Evolutionary conservation across 345 rosid species (phyloP), one percentile per base, ranked within the genome.

Genomic region (Bruguiera sexangula): DNA sequence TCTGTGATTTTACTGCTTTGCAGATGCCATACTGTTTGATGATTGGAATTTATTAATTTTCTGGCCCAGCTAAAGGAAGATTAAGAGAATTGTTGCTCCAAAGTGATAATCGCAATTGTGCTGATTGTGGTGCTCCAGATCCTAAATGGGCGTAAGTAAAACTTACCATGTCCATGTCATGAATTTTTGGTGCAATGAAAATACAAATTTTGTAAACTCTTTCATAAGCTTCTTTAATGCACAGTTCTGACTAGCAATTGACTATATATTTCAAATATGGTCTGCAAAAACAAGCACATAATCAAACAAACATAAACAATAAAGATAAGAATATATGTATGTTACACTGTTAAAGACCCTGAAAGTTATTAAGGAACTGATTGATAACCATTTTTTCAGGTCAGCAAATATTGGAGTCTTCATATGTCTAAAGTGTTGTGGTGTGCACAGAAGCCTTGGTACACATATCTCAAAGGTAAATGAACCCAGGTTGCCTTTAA

Each of bases 61-160:
- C 51, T 62, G 63, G 65, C 66, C 55, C 81, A 92, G 97, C 90
- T 73, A 95, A 87, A 73, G 80, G 85, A 74, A 90, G 88, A 80
- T 73, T 95, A 79, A 95, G 78, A 75, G 89, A 83, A 73, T 78
- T 95, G 63, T 80, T 87, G 83, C 82, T 66, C 73, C 92, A 86
- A 79, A 75, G 78, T 63, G 99, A 90, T 81, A 95, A 95, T 84
- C 94, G 87, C 65, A 9, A 22, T 68, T 95, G 99, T 79, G 99
- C 99, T 74, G 99, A 95, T 81, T 95, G 99, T 65, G 82, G 87
- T 63, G 97, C 98, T 71, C 88, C 93, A 4, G 98, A 90, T 90
- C 99, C 99, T 66, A 95, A 95, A 70, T 95, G 99, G 99, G 99
- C 99, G 99, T 95, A 85, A 86, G 99, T 27, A 32, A 34, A 24